Evolutionary conservation across 2,329 filamentous ascomycete species (phyloP).

Genomic region (Botrytis cinerea): DNA sequence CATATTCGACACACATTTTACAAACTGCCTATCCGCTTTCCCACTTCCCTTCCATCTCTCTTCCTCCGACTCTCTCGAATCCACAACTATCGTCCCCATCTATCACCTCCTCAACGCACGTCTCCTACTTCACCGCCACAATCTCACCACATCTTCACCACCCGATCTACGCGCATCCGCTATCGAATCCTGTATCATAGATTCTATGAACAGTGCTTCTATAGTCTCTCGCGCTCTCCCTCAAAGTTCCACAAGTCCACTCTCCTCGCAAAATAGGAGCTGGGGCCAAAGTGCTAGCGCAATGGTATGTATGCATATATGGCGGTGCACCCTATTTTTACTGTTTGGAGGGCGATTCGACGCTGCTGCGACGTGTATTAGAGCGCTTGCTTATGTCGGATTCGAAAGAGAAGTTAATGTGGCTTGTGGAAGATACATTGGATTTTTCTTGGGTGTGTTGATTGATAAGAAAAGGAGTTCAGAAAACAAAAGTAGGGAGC

Average conservation of each 20-base stretch:
- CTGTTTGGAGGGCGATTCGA: constrained; percentile 73
- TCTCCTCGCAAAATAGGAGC: constrained; percentile 25
- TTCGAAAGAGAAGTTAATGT: constrained; percentile 70
- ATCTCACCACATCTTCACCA: constrained; percentile 73
- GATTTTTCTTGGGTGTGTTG: constrained; percentile 75
- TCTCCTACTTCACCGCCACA: constrained; percentile 86
- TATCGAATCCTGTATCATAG: constrained; percentile 73
- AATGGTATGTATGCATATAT: constrained; percentile 79
- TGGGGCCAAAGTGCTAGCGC: constrained; percentile 55
- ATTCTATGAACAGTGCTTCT: constrained; percentile 75
- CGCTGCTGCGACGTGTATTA: constrained; percentile 70
- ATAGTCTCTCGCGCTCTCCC: constrained; percentile 68
- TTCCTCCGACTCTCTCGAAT: constrained; percentile 68
- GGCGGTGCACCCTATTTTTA: constrained; percentile 81
- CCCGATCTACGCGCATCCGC: constrained; percentile 67
- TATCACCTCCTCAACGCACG: constrained; percentile 79
- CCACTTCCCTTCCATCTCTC: constrained; percentile 71
- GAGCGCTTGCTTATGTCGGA: constrained; percentile 70
- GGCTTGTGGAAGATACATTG: constrained; percentile 77
- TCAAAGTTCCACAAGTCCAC: constrained; percentile 38
- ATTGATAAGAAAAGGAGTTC: constrained; percentile 51
- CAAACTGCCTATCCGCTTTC: constrained; percentile 71
- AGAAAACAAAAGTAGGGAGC: constrained; percentile 35
- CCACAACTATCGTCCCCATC: constrained; percentile 72
- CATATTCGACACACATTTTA: constrained; percentile 81